phyloP scores from a whole-genome alignment of 2,329 filamentous ascomycete genomes.

The Pezicula rhizophila region DNA sequence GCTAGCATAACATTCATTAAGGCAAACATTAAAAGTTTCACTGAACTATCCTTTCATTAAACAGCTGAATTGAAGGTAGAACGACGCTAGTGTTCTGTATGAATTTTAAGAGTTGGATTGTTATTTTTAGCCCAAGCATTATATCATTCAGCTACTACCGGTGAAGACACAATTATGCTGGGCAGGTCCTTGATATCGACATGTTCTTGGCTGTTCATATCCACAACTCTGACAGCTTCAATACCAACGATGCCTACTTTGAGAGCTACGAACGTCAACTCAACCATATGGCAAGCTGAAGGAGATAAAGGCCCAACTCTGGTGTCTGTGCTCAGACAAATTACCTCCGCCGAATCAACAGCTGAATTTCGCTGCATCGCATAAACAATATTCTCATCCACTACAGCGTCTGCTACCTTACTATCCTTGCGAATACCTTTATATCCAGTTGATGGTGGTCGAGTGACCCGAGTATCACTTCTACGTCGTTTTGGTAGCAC shows the following conservation, averaged over 20 bases:
- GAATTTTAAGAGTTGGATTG: too few species aligned
- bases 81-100: too few species aligned
- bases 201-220: slow-evolving; percentile 68
- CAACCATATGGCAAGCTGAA: slow-evolving; percentile 66
- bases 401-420: slow-evolving; percentile 55
- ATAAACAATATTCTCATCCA: slow-evolving; percentile 67
- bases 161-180: slow-evolving; percentile 49
- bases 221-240: slow-evolving; percentile 67
- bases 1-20: too few species aligned
- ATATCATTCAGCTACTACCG: not conserved
- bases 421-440: slow-evolving; percentile 25
- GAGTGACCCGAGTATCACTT: slow-evolving; percentile 39
- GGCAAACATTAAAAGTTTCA: too few species aligned
- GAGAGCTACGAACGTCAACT: slow-evolving; percentile 66
- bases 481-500: slow-evolving; percentile 60
- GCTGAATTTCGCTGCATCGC: slow-evolving; percentile 62
- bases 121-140: too few species aligned
- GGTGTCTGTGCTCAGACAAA: slow-evolving; percentile 71
- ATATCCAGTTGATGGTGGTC: slow-evolving; percentile 43
- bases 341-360: slow-evolving; percentile 58
- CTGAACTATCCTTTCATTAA: too few species aligned
- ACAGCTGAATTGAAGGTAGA: too few species aligned
- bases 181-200: slow-evolving; percentile 73
- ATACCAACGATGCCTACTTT: slow-evolving; percentile 60
- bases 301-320: slow-evolving; percentile 67